A percentile compares a stretch with the other conserved stretches of the same genome.
phyloP scores from a whole-genome alignment of 495 filamentous ascomycete genomes.

The Hypoxylon cercidicola region DNA sequence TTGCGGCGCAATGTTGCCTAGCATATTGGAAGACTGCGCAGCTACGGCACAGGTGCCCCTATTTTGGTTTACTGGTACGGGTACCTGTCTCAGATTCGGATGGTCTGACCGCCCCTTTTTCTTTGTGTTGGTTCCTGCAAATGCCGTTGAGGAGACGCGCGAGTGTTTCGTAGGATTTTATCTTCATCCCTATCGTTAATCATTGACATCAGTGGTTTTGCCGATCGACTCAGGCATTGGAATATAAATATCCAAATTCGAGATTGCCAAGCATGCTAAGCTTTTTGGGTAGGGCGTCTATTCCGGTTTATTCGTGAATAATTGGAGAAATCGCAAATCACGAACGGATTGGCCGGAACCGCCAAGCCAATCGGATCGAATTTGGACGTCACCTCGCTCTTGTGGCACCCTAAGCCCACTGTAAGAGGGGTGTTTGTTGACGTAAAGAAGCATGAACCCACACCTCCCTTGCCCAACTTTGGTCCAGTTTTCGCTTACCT shows the following conservation, averaged over 20 bases:
- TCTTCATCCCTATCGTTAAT: slow-evolving; percentile 3
- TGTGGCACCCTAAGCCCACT: slow-evolving; percentile 10
- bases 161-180: slow-evolving; percentile 6
- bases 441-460: slow-evolving; percentile 13
- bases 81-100: slow-evolving; percentile 5
- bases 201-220: neutral
- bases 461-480: neutral
- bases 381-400: slow-evolving; percentile 25
- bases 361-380: slow-evolving; percentile 35
- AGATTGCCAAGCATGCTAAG: slow-evolving; percentile 32
- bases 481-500: slow-evolving; percentile 1
- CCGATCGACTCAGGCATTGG: slow-evolving; percentile 30
- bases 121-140: neutral
- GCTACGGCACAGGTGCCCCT: slow-evolving; percentile 4
- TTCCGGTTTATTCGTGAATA: slow-evolving; percentile 7
- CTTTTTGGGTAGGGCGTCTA: slow-evolving; percentile 33
- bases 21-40: too few species aligned
- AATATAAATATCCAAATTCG: slow-evolving; percentile 14
- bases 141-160: slow-evolving; percentile 2
- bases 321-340: slow-evolving; percentile 21
- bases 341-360: slow-evolving; percentile 34
- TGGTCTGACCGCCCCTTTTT: neutral
- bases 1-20: slow-evolving; percentile 2
- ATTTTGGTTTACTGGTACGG: neutral
- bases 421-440: slow-evolving; percentile 2